Evolutionary conservation across 495 filamentous ascomycete species (phyloP), one percentile per base, ranked within the genome.

Genomic region (Achaetomiella virescens): DNA sequence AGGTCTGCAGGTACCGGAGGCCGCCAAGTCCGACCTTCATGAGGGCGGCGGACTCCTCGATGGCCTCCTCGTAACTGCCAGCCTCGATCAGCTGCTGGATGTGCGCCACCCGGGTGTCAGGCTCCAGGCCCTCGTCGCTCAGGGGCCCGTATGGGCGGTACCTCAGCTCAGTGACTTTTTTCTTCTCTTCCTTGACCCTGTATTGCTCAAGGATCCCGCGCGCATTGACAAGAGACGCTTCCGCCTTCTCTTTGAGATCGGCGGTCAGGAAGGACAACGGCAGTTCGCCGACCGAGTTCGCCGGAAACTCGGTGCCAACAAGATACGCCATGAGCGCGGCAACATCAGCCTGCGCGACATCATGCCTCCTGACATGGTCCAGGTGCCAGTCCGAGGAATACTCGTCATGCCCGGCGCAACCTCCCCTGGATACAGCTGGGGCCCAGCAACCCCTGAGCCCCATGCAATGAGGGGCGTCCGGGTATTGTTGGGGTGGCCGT

Each of bases 401-500:
- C n/a, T 89, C 87, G 71, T 97, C 91, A 66, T 99, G 93, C 5
- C 95, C 0, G 84, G 78, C 2, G 85, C 83, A 46, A 71, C 70
- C 12, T 75, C 76, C 2, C 72, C 73, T 17, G 65, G 66, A 50
- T 74, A 80, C 3, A 79, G 72, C 36, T 81, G 71, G 12, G 93
- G 93, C 64, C 79, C 82, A 22, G 89, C 90, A 35, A 97, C 85
- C 24, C 93, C 93, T 52, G 93, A 91, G 10, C 93, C 93, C 93
- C 93, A 99, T 15, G 78, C 87, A 64, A 99, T 88, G 10, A 99
- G 75, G 11, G 93, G 93, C 21, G 93, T 99, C 27, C 93, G 79
- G 2, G 93, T 99, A 61, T 99, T 99, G 66, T 99, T 89, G 1
- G 93, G 93, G 72, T 99, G 93, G 20, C 93, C 93, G 67, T 99